Evolutionary conservation across 1,284 basidiomycete species (phyloP).

Genomic region (Afroboletus lepidellus): DNA sequence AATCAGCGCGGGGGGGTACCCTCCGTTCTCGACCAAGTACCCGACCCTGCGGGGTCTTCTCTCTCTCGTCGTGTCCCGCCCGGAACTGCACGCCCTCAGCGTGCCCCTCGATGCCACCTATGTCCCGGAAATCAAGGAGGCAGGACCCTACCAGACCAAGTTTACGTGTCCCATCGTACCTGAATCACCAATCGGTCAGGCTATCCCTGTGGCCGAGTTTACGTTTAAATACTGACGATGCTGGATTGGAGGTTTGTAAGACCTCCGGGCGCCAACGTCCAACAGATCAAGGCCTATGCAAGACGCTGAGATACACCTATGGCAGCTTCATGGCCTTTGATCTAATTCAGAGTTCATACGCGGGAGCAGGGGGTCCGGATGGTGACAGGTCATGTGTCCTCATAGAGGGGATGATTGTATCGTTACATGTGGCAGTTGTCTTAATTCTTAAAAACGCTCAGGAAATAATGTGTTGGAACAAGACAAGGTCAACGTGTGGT

Average conservation of each 20-base stretch:
- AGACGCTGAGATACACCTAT: too few species aligned
- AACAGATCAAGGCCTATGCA: not conserved
- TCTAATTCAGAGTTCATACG: too few species aligned
- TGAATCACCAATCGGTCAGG: constrained; percentile 16
- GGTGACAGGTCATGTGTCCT: too few species aligned
- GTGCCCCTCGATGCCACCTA: constrained; percentile 17
- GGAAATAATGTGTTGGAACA: too few species aligned
- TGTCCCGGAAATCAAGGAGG: constrained; percentile 4
- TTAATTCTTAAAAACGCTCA: too few species aligned
- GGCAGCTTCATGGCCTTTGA: too few species aligned
- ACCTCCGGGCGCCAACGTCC: not conserved
- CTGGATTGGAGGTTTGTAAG: constrained; percentile 7
- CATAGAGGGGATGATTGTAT: too few species aligned
- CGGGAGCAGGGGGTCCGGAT: too few species aligned
- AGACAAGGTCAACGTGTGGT: too few species aligned
- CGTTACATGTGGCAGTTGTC: too few species aligned
- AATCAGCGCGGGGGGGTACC: constrained; percentile 11
- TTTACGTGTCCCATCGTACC: constrained; percentile 1
- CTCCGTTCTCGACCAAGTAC: constrained; percentile 15
- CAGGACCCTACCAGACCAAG: not conserved
- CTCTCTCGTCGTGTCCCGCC: constrained; percentile 7
- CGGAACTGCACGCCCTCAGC: constrained; percentile 2
- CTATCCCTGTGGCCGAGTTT: constrained; percentile 18
- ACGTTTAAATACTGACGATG: constrained; percentile 4
- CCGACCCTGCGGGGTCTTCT: constrained; percentile 15